phyloP scores from a whole-genome alignment of 768 basidiomycete species.

The Steccherinum ochraceum region DNA sequence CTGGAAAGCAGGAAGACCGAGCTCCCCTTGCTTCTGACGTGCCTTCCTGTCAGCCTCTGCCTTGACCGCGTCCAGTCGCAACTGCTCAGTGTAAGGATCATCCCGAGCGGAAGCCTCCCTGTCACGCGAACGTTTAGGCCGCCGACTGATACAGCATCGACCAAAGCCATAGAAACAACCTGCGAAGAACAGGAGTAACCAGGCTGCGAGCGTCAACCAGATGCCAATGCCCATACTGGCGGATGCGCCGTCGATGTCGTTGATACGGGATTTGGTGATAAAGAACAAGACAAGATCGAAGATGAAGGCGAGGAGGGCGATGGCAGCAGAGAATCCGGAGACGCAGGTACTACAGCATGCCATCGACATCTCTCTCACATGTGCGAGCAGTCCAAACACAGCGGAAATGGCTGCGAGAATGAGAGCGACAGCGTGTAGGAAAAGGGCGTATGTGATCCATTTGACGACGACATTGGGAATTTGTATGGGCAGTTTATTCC shows the following conservation, averaged over 20 bases:
- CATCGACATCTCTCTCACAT: constrained; percentile 84
- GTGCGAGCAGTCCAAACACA: constrained; percentile 81
- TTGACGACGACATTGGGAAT: constrained; percentile 84
- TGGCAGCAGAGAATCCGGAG: constrained; percentile 71
- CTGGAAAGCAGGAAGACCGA: constrained; percentile 69
- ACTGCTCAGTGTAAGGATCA: constrained; percentile 47
- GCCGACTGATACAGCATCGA: constrained; percentile 70
- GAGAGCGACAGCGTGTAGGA: constrained; percentile 88
- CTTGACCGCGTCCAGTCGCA: constrained; percentile 81
- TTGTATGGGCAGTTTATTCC: constrained; percentile 53
- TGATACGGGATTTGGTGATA: constrained; percentile 81
- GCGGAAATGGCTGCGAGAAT: constrained; percentile 63
- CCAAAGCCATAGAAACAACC: constrained; percentile 86
- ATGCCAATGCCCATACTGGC: constrained; percentile 84
- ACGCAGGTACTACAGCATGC: constrained; percentile 75
- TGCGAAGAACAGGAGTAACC: constrained; percentile 82
- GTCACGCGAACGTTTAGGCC: constrained; percentile 25
- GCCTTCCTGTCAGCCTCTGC: constrained; percentile 84
- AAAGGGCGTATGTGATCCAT: constrained; percentile 92
- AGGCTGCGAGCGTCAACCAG: constrained; percentile 87
- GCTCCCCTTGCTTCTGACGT: constrained; percentile 49
- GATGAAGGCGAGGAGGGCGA: constrained; percentile 83
- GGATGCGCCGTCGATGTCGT: constrained; percentile 58
- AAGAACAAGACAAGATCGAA: constrained; percentile 93
- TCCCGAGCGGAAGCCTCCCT: constrained; percentile 14